Conservation (phyloP, 257 asterid genomes). For the Przewalskia tangutica region DNA sequence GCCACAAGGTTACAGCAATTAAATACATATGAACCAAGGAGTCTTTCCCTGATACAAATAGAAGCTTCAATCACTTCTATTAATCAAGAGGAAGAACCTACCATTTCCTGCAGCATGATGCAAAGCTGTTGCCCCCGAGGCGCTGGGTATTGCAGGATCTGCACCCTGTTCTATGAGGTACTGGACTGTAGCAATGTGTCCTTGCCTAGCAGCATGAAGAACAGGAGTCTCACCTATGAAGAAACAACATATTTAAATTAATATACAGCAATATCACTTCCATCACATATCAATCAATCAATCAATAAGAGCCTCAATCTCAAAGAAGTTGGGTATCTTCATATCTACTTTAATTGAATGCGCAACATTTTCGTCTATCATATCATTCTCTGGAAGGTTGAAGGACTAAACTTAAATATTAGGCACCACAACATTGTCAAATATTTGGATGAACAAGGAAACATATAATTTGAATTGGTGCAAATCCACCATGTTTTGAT, state of each 20-base stretch:
- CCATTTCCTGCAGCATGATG: conserved; percentile 91
- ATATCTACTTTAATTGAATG: neutral
- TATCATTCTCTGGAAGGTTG: neutral
- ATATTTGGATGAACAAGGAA: neutral
- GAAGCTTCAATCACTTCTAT: neutral
- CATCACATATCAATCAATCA: neutral
- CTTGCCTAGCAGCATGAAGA: conserved; percentile 82
- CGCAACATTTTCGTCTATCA: neutral
- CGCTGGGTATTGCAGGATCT: conserved; percentile 77
- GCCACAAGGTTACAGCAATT: neutral
- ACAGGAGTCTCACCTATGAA: conserved; percentile 83
- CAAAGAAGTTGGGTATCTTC: neutral
- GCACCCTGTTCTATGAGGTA: conserved; percentile 74
- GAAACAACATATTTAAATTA: neutral
- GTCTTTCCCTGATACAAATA: neutral
- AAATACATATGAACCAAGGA: neutral
- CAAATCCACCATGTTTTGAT: neutral
- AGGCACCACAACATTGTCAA: neutral
- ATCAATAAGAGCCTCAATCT: neutral
- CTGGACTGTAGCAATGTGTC: conserved; percentile 64
- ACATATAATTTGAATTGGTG: neutral
- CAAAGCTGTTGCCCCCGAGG: conserved; percentile 72
- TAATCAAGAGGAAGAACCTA: conserved; percentile 11
- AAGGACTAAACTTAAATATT: neutral
- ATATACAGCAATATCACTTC: neutral